Evolutionary conservation across 176 grass and related monocot genomes (phyloP), one percentile per base, ranked within the genome.

Genomic region (Oryza coarctata): DNA sequence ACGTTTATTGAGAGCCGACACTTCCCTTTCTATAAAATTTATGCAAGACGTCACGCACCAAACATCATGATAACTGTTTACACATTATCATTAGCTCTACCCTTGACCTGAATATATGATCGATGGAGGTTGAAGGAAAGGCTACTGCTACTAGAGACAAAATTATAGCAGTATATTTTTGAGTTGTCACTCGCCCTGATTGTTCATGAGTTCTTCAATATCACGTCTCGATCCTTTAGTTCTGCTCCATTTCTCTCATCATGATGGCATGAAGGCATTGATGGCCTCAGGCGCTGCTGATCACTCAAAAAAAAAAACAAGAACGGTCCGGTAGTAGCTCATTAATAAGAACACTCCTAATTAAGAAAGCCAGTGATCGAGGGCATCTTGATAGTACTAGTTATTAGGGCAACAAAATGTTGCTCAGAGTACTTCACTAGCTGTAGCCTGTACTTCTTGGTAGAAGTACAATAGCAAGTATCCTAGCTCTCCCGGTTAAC

Each of bases 171-270:
- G 60, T 35, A 32, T 22, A 30, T 22, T 36, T 28, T 62, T 33
- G 18, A 61, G 70, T 57, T 68, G 77, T 81, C 77, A 33, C 17
- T 55, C 43, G 4, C 26, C 27, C 49, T 70, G 63, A 45, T 61
- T 76, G 45, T 61, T 87, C 78, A 87, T 70, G 71, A 36, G 50
- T 49, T 44, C 78, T 87, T 87, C 11, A 28, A 44, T 76, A 33
- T 50, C 76, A 87, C 79, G 79, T 61, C 70, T 82, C 30, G 3
- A 18, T 29, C 22, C 63, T 49, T 49, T 63, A 12, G 32, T 26
- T 14, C 32, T 65, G 12, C 70, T 47, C 28, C 45, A 23, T 81
- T 82, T 82, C 50, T 49, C 7, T 76, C 64, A 75, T 44, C 13
- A 40, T 40, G 10, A 86, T 68, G 71, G 78, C 78, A 62, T 62